Evolutionary conservation across 2,329 filamentous ascomycete genomes (phyloP).

Genomic region (Neonectria hederae): DNA sequence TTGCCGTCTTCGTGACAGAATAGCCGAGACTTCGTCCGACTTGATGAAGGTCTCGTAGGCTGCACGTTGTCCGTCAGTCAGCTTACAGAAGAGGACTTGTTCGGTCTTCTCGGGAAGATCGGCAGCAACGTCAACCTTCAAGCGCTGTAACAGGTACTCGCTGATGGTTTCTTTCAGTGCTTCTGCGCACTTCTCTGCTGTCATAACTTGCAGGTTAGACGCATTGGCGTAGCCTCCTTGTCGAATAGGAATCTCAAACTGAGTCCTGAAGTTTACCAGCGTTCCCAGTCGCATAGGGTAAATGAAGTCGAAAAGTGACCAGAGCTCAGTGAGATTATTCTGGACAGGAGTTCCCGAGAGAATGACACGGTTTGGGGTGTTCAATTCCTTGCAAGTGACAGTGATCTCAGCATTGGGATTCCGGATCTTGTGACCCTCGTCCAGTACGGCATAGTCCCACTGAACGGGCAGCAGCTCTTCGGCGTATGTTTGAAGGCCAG

Average conservation of each 20-base stretch:
- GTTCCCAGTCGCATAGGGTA: slow-evolving; percentile 96
- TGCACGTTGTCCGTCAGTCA: slow-evolving; percentile 79
- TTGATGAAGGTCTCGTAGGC: slow-evolving; percentile 83
- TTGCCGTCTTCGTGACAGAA: slow-evolving; percentile 77
- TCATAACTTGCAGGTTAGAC: slow-evolving; percentile 92
- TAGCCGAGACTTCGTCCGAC: slow-evolving; percentile 87
- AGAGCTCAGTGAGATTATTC: slow-evolving; percentile 93
- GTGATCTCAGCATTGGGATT: slow-evolving; percentile 97
- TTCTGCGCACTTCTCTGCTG: slow-evolving; percentile 92
- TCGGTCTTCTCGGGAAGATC: slow-evolving; percentile 96
- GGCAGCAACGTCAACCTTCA: slow-evolving; percentile 93
- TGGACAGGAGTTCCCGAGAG: slow-evolving; percentile 97
- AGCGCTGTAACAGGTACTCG: slow-evolving; percentile 89
- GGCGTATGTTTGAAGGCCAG: slow-evolving; percentile 91
- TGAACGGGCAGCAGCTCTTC: slow-evolving; percentile 82
- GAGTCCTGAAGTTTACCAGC: slow-evolving; percentile 85
- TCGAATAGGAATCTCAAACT: slow-evolving; percentile 94
- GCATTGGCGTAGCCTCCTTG: slow-evolving; percentile 96
- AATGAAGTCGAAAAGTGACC: slow-evolving; percentile 98
- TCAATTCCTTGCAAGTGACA: slow-evolving; percentile 92
- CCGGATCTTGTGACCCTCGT: slow-evolving; percentile 97
- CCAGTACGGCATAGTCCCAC: slow-evolving; percentile 94
- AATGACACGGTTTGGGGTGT: slow-evolving; percentile 90
- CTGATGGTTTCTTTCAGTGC: slow-evolving; percentile 93
- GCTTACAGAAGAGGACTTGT: slow-evolving; percentile 93